Base-by-base conservation (phyloP, 495 filamentous ascomycete genomes). In the Bathelium albidoporum region DNA sequence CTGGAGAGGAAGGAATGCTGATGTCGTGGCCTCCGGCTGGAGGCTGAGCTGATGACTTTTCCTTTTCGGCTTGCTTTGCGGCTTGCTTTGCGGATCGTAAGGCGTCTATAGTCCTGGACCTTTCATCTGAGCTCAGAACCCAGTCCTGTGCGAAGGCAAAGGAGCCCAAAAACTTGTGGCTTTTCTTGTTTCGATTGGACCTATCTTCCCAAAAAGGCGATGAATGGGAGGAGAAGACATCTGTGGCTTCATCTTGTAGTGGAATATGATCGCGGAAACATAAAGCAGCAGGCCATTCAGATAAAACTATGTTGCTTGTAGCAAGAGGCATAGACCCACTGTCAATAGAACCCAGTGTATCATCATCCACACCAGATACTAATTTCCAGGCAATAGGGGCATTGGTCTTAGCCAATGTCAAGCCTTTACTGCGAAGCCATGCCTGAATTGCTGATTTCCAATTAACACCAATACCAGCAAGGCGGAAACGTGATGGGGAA, bases 121-220 rank as follows among this genome's bases (percentile, higher is more conserved):
- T 71, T 32, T 83, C 77, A 1, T 74, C 69, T 49, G 78, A 70
- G 41, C 74, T 71, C 66, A 75, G 60, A 67, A 81, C 82, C 91
- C 91, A 96, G 26, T 77, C 73, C 73, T 89, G 84, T 1, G 87
- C 88, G 66, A 83, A 81, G 12, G 79, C 75, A 31, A 95, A 68
- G 24, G 88, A 86, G 70, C 93, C 86, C 44, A 2, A 24, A 16
- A 26, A 24, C 12, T 49, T 20, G 22, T 5, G 12, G 12, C n/a
- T 5, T 5, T 5, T 20, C 12, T 49, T 12, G 5, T 12, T 20
- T 18, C 1, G 10, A 2, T 49, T 49, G 44, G 18, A 10, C 18
- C 18, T 20, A 20, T 5, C 22, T 49, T 49, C 44, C 16, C n/a
- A n/a, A n/a, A n/a, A n/a, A n/a, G n/a, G n/a, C n/a, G 34, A 39